Conservation (phyloP, 2,329 filamentous ascomycete genomes). For the Plenodomus lindquistii region DNA sequence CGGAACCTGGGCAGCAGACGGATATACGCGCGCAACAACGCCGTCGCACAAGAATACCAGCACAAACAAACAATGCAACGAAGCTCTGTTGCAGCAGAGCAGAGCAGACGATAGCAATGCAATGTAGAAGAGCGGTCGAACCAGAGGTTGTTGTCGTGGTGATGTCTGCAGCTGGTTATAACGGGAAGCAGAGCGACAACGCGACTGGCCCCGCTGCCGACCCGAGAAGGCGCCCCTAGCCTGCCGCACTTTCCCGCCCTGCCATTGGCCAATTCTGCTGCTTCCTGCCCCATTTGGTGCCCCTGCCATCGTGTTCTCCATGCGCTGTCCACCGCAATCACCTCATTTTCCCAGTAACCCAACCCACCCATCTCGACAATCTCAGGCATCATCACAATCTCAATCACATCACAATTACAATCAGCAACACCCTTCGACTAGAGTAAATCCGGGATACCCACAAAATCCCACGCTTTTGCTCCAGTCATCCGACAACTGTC, state of each 20-base stretch:
- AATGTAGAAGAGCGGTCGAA: not conserved
- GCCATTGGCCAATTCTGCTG: not conserved
- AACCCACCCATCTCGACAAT: too few relatives aligned
- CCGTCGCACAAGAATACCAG: slow-evolving; percentile 2
- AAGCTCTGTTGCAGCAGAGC: too few relatives aligned
- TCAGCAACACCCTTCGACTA: too few relatives aligned
- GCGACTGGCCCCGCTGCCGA: not conserved
- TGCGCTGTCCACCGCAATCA: too few relatives aligned
- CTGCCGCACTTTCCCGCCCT: slow-evolving; percentile 2
- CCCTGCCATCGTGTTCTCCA: not conserved
- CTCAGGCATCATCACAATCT: too few relatives aligned
- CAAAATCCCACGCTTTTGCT: too few relatives aligned
- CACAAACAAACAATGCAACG: slow-evolving; percentile 4
- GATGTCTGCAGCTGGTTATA: not conserved
- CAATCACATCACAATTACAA: too few relatives aligned
- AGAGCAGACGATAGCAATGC: not conserved
- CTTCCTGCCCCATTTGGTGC: not conserved
- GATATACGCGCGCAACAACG: slow-evolving; percentile 3
- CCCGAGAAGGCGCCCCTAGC: not conserved
- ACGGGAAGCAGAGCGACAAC: not conserved
- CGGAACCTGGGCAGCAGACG: slow-evolving; percentile 1
- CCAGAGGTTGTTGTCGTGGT: not conserved
- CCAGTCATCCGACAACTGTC: too few relatives aligned
- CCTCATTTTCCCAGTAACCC: too few relatives aligned
- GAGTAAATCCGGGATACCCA: too few relatives aligned